Evolutionary conservation across 2,329 filamentous ascomycete species (phyloP).

Genomic region (Coniella lustricola): DNA sequence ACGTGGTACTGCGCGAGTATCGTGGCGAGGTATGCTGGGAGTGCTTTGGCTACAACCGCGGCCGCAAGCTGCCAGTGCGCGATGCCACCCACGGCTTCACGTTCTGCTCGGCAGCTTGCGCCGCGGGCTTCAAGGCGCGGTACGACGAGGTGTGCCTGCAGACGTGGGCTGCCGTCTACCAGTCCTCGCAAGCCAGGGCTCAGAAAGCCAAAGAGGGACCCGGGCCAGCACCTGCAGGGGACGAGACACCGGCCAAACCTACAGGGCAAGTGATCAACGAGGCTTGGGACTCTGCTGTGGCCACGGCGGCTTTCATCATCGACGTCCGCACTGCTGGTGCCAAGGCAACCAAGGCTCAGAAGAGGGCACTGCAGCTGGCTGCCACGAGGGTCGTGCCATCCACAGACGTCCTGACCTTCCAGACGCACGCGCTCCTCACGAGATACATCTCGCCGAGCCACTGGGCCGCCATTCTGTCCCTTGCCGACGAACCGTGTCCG

Average conservation of each 20-base stretch:
- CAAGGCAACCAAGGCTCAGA: not conserved
- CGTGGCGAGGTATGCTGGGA: conserved; percentile 15
- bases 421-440: conserved; percentile 7
- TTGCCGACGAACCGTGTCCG: conserved; percentile 5
- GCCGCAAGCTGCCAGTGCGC: conserved; percentile 8
- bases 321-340: not conserved
- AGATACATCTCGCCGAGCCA: not conserved
- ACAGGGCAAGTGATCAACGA: not conserved
- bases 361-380: not conserved
- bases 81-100: conserved; percentile 6
- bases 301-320: not conserved
- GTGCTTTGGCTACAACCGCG: conserved; percentile 12
- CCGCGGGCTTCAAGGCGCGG: not conserved
- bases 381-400: not conserved
- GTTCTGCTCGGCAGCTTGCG: conserved; percentile 10
- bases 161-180: conserved; percentile 8
- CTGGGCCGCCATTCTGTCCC: conserved; percentile 1
- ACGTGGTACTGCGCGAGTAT: conserved; percentile 12
- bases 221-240: not conserved
- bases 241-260: not conserved
- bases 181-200: not conserved
- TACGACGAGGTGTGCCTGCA: conserved; percentile 5
- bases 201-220: not conserved
- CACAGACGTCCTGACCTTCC: conserved; percentile 9
- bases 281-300: conserved; percentile 3